Conservation (phyloP, 2,329 filamentous ascomycete species). For the Helminthosporium solani region DNA sequence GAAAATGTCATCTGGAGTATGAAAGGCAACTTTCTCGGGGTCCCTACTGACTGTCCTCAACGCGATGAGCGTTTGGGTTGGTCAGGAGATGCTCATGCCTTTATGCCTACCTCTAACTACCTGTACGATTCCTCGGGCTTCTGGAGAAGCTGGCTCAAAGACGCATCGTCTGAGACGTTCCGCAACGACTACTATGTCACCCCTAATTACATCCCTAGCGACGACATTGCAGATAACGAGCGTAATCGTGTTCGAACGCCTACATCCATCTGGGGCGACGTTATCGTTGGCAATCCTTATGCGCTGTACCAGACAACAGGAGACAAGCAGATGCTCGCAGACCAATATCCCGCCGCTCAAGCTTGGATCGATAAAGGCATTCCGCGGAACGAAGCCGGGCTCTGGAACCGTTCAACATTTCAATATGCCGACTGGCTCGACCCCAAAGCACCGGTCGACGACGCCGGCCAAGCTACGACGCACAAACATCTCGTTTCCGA, state of each 20-base stretch:
- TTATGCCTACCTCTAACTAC: constrained; percentile 54
- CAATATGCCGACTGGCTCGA: constrained; percentile 47
- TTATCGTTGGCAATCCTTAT: constrained; percentile 41
- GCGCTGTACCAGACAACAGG: constrained; percentile 37
- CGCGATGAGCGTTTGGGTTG: constrained; percentile 57
- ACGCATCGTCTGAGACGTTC: constrained; percentile 45
- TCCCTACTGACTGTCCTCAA: constrained; percentile 57
- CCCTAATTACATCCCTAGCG: constrained; percentile 18
- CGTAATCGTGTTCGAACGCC: constrained; percentile 13
- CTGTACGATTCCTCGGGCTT: constrained; percentile 57
- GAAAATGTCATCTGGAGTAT: constrained; percentile 59
- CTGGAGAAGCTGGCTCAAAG: constrained; percentile 53
- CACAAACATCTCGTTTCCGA: constrained; percentile 42
- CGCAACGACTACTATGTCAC: constrained; percentile 19
- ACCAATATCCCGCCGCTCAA: constrained; percentile 41
- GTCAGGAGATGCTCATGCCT: constrained; percentile 55
- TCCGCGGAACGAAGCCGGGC: constrained; percentile 30
- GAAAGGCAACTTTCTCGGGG: constrained; percentile 54
- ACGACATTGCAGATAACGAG: constrained; percentile 8
- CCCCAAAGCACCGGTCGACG: constrained; percentile 39
- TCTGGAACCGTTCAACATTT: constrained; percentile 39
- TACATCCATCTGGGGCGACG: constrained; percentile 45
- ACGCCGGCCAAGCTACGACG: constrained; percentile 37
- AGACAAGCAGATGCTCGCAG: constrained; percentile 37
- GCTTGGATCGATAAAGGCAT: constrained; percentile 42